Evolutionary conservation across 768 basidiomycete species (phyloP).

Genomic region (Pisolithus marmoratus): DNA sequence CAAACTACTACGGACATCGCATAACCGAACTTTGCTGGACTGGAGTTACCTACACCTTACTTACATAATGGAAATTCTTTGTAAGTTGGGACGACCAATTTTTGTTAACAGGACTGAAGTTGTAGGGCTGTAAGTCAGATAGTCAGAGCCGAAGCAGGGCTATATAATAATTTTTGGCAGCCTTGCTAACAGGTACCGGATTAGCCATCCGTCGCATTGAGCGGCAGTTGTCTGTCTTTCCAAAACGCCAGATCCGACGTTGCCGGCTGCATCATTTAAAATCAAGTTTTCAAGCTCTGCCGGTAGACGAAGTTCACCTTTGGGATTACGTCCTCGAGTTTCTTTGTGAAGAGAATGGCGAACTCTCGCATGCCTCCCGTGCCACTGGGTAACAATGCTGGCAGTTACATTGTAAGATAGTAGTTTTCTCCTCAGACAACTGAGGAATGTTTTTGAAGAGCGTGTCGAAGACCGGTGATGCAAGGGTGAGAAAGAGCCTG

Average conservation of each 20-base stretch:
- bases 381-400: background rate
- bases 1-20: no score
- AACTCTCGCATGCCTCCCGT: constrained; percentile 11
- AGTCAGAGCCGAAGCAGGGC: no score
- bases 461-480: constrained; percentile 30
- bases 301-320: constrained; percentile 1
- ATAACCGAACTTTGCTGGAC: no score
- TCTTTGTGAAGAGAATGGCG: constrained; percentile 2
- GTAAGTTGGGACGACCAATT: no score
- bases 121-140: no score
- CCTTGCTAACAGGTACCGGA: no score
- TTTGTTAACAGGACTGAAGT: no score
- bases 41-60: no score
- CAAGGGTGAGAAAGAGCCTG: constrained; percentile 27
- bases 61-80: no score
- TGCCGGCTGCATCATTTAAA: background rate
- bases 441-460: constrained; percentile 29
- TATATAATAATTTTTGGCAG: no score
- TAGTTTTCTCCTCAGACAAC: constrained; percentile 5
- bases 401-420: background rate
- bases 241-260: background rate
- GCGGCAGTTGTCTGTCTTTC: no score
- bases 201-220: no score
- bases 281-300: background rate
- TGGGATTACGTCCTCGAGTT: constrained; percentile 9